Conservation (phyloP, 2,329 filamentous ascomycete genomes). For the Diaporthe citrichinensis region DNA sequence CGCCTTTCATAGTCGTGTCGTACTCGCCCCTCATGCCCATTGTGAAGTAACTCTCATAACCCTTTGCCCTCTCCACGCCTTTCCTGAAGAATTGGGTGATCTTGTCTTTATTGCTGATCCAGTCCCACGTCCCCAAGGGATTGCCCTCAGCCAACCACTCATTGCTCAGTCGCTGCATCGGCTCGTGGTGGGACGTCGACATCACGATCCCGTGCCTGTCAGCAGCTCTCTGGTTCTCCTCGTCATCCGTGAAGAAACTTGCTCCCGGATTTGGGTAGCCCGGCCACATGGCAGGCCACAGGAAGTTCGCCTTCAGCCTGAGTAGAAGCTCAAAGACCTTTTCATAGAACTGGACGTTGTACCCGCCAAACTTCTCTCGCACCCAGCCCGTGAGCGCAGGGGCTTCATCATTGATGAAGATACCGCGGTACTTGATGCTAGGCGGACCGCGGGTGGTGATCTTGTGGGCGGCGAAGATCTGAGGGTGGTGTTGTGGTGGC, state of each 20-base stretch:
- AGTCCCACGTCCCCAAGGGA: slow-evolving; percentile 69
- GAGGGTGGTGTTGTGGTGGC: slow-evolving; percentile 60
- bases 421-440: slow-evolving; percentile 70
- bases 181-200: slow-evolving; percentile 76
- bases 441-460: slow-evolving; percentile 66
- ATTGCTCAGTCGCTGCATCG: slow-evolving; percentile 72
- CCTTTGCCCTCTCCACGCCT: slow-evolving; percentile 67
- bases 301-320: slow-evolving; percentile 73
- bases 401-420: slow-evolving; percentile 76
- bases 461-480: slow-evolving; percentile 64
- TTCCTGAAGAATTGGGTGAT: slow-evolving; percentile 70
- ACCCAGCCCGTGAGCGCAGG: slow-evolving; percentile 60
- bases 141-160: slow-evolving; percentile 55
- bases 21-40: slow-evolving; percentile 72
- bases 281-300: slow-evolving; percentile 79
- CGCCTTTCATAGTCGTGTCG: slow-evolving; percentile 65
- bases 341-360: slow-evolving; percentile 69
- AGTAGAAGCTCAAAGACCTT: slow-evolving; percentile 75
- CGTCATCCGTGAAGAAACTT: slow-evolving; percentile 75
- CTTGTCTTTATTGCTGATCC: slow-evolving; percentile 68
- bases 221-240: slow-evolving; percentile 69
- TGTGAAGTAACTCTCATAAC: slow-evolving; percentile 72
- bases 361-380: slow-evolving; percentile 37
- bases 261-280: slow-evolving; percentile 61
- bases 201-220: slow-evolving; percentile 76